Conservation (phyloP, 345 rosid genomes). For the Theobroma cacao region DNA sequence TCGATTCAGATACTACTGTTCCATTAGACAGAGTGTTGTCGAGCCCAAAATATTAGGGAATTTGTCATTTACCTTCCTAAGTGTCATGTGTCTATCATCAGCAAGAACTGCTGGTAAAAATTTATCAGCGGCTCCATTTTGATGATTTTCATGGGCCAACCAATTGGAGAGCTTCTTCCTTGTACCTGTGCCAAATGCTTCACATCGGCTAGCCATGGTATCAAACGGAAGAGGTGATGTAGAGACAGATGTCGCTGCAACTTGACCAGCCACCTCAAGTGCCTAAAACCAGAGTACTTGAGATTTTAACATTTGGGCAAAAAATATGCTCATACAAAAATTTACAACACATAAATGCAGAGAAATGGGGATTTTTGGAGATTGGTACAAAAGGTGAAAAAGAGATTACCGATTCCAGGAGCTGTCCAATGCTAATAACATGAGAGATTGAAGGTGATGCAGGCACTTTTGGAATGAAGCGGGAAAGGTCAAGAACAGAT, state of each 20-base stretch:
- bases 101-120: conserved; percentile 22
- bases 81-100: conserved; percentile 29
- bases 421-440: conserved; percentile 84
- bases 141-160: conserved; percentile 66
- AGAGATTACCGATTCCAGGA: conserved; percentile 75
- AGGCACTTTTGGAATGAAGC: conserved; percentile 53
- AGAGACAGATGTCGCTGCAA: conserved; percentile 74
- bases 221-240: conserved; percentile 86
- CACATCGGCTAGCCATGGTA: conserved; percentile 79
- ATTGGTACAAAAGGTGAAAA: neutral
- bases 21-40: neutral
- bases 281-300: conserved; percentile 49
- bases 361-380: neutral
- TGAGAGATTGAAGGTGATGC: conserved; percentile 66
- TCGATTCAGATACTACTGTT: too few relatives aligned
- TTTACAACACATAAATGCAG: neutral
- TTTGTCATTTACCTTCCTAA: conserved; percentile 43
- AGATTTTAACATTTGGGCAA: neutral
- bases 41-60: neutral
- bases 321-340: neutral
- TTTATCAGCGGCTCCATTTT: conserved; percentile 24
- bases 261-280: conserved; percentile 93
- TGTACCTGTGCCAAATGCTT: conserved; percentile 75
- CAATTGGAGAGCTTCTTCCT: conserved; percentile 89
- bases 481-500: conserved; percentile 54